Base-by-base conservation (phyloP, 2,329 filamentous ascomycete species). In the Aspergillus sergii region DNA sequence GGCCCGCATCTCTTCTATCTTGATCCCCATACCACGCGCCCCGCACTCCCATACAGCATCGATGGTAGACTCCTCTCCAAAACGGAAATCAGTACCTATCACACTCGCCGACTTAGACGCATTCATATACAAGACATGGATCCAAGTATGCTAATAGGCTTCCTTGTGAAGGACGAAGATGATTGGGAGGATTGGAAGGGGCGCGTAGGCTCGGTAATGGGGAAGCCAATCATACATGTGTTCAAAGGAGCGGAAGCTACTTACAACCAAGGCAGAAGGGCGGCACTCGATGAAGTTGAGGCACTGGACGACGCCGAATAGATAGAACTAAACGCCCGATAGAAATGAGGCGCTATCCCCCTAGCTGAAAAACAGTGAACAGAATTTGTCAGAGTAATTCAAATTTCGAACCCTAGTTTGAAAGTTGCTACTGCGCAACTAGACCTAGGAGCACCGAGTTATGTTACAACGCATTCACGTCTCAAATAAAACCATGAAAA, bases 71-170 rank as follows among this genome's bases (percentile, higher is more conserved):
- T 83, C 0, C 77, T 93, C 72, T 88, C 88, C 0, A 72, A 82
- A 9, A 90, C 92, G 69, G 93, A 98, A 63, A 76, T 97, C 19
- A 86, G 90, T 60, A 91, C 91, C 0, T 97, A 93, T 73, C 94
- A 99, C 75, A 98, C 94, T 0, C 87, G 92, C 57, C 89, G 94
- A 55, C 81, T 99, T 21, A 88, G 94, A 43, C 87, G 91, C 61
- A 84, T 99, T 34, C 90, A 95, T 69, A 85, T 99, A 56, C 88
- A 89, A 63, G 94, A 98, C 73, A 95, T 99, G 92, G 95, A 99
- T 72, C 95, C 95, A 0, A 97, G 93, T 73, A 99, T 99, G 95
- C 81, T 99, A 48, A 92, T 99, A 68, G 94, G 93, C 5, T 98
- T 98, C 72, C 80, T 99, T 41, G 93, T 99, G 65, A 86, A 85